Percentiles rank a stretch among this genome's conserved stretches.
These are phyloP conservation scores for Fusarium transvaalense DNA, from an alignment of 2,329 filamentous ascomycete genomes.

Conservation along the genomic window DNA sequence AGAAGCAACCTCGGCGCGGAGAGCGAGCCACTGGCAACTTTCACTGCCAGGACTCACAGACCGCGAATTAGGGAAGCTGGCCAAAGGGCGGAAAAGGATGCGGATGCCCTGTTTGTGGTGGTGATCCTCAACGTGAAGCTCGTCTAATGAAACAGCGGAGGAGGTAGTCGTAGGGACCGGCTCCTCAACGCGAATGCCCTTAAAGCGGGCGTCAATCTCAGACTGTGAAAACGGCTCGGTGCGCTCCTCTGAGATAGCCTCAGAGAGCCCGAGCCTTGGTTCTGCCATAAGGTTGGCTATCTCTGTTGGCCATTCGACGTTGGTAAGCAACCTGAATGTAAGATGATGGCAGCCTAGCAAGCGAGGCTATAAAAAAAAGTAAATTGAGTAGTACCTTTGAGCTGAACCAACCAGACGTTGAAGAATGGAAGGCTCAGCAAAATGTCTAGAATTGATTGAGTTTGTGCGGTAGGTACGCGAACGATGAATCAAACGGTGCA, in stretches of 20 bases:
- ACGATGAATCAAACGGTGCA: slow-evolving; percentile 36
- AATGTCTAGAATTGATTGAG: slow-evolving; percentile 15
- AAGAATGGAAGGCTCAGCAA: slow-evolving; percentile 32
- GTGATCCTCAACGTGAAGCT: slow-evolving; percentile 64
- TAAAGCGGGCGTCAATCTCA: slow-evolving; percentile 65
- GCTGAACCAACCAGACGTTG: slow-evolving; percentile 41
- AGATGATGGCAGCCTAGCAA: slow-evolving; percentile 31
- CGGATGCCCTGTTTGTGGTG: slow-evolving; percentile 68
- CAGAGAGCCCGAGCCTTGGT: slow-evolving; percentile 55
- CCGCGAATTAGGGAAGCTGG: slow-evolving; percentile 63
- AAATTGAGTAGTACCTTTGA: slow-evolving; percentile 44
- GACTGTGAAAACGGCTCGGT: slow-evolving; percentile 70
- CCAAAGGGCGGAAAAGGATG: slow-evolving; percentile 68
- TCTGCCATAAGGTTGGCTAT: slow-evolving; percentile 60
- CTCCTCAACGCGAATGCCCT: slow-evolving; percentile 60
- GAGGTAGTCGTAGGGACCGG: slow-evolving; percentile 54
- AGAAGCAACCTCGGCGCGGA: slow-evolving; percentile 66
- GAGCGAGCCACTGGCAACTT: slow-evolving; percentile 68
- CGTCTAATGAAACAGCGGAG: slow-evolving; percentile 66
- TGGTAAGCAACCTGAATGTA: slow-evolving; percentile 45
- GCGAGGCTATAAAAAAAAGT: slow-evolving; percentile 28
- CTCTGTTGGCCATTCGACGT: slow-evolving; percentile 49
- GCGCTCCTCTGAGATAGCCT: slow-evolving; percentile 62
- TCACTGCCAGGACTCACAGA: slow-evolving; percentile 69
- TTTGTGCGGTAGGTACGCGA: slow-evolving; percentile 34